A percentile compares a stretch with the other conserved stretches of the same genome.
Conservation (phyloP, 805 yeast genomes). For the Lipomyces starkeyi region DNA sequence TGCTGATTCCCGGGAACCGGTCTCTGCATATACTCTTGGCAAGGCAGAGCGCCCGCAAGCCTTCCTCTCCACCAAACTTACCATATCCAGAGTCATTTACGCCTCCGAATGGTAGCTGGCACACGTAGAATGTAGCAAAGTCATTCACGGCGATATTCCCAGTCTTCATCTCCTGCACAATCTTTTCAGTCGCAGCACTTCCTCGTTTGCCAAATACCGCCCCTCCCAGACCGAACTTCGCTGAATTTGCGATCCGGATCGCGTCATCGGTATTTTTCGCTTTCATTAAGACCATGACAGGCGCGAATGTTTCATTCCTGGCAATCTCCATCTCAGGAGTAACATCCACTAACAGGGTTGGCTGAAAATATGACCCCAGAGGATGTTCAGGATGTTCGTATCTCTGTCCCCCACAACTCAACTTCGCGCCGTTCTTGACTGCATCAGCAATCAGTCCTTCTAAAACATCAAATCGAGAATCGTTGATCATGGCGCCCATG, state of each 20-base stretch:
- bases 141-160: conserved; percentile 98
- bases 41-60: conserved; percentile 84
- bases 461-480: conserved; percentile 69
- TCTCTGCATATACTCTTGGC: conserved; percentile 90
- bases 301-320: conserved; percentile 92
- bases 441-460: conserved; percentile 76
- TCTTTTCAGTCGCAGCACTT: conserved; percentile 60
- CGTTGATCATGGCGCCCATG: conserved; percentile 94
- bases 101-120: conserved; percentile 98
- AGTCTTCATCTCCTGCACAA: conserved; percentile 68
- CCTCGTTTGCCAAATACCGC: conserved; percentile 75
- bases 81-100: conserved; percentile 93
- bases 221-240: conserved; percentile 89
- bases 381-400: conserved; percentile 90
- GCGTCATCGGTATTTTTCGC: conserved; percentile 74
- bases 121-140: conserved; percentile 91
- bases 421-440: conserved; percentile 76
- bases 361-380: conserved; percentile 90
- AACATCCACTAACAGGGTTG: conserved; percentile 86
- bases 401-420: conserved; percentile 81
- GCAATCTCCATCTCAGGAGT: conserved; percentile 79
- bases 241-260: conserved; percentile 75
- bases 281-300: conserved; percentile 78
- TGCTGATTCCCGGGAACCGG: conserved; percentile 68
- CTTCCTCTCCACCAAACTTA: conserved; percentile 98